Evolutionary conservation across 1,284 basidiomycete genomes (phyloP).

Genomic region (Cryptococcus sp.): DNA sequence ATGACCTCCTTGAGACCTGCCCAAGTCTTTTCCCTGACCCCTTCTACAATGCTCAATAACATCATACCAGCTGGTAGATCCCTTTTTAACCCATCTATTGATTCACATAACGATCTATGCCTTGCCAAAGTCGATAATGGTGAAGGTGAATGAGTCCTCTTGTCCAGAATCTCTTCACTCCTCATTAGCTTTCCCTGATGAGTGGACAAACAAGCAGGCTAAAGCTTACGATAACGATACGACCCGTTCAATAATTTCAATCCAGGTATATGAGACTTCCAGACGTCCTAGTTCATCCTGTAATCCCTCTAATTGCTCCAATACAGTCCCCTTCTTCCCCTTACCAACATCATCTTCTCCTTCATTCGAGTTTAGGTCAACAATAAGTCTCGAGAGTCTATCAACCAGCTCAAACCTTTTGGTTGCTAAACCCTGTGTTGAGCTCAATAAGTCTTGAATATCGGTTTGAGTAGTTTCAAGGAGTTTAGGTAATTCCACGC

Average conservation of each 20-base stretch:
- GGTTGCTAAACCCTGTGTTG: constrained; percentile 68
- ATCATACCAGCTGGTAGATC: constrained; percentile 50
- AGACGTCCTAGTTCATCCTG: constrained; percentile 69
- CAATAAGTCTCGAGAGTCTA: constrained; percentile 29
- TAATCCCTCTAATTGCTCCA: constrained; percentile 66
- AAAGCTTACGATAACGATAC: constrained; percentile 43
- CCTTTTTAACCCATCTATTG: constrained; percentile 52
- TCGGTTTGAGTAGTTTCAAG: constrained; percentile 24
- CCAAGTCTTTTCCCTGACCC: constrained; percentile 67
- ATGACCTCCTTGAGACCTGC: constrained; percentile 61
- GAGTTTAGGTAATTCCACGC: constrained; percentile 24
- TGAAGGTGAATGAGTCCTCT: constrained; percentile 47
- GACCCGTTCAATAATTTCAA: constrained; percentile 65
- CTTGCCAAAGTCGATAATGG: constrained; percentile 51
- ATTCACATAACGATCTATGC: constrained; percentile 60
- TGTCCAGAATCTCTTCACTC: constrained; percentile 39
- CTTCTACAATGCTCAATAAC: constrained; percentile 53
- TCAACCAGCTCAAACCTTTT: constrained; percentile 59
- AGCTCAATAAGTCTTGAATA: constrained; percentile 49
- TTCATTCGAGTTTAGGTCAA: constrained; percentile 19
- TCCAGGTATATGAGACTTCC: constrained; percentile 68
- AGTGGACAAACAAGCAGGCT: neutral
- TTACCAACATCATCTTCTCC: neutral
- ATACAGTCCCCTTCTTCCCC: constrained; percentile 12
- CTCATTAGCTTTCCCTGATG: neutral